These are phyloP conservation scores for Tylopilus plumbeoviolaceoides DNA, from an alignment of 768 basidiomycete genomes.

Conservation along the genomic window DNA sequence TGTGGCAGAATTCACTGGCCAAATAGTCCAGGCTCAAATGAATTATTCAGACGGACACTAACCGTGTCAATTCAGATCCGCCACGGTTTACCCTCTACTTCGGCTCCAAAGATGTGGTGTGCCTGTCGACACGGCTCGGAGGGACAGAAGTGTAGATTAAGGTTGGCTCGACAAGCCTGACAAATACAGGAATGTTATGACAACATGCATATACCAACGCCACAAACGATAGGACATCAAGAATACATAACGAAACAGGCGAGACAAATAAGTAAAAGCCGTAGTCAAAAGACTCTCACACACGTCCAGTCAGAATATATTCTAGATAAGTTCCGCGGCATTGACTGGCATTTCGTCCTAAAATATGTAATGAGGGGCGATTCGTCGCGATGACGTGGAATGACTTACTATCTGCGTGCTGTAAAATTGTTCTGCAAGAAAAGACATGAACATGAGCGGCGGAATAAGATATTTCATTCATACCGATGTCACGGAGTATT, in stretches of 20 bases:
- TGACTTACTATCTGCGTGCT: conserved; percentile 81
- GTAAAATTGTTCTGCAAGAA: conserved; percentile 85
- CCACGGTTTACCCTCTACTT: background rate
- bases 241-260: conserved; percentile 15
- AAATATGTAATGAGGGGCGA: conserved; percentile 23
- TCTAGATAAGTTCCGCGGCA: conserved; percentile 92
- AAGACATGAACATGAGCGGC: conserved; percentile 10
- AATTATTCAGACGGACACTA: background rate
- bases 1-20: background rate
- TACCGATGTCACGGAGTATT: conserved; percentile 95
- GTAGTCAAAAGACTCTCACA: conserved; percentile 3
- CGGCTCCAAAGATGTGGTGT: background rate
- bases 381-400: background rate
- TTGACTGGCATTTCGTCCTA: conserved; percentile 99
- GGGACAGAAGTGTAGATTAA: background rate
- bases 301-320: background rate
- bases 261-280: conserved; percentile 3
- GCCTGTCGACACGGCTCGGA: background rate
- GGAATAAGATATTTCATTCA: conserved; percentile 23
- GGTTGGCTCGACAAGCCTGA: background rate
- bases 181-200: conserved; percentile 6
- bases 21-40: background rate
- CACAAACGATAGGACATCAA: conserved; percentile 7
- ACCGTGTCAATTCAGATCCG: background rate
- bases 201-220: conserved; percentile 2